Evolutionary conservation across 148 eudicot genomes (phyloP).

Genomic region (Rhododendron ovatum): DNA sequence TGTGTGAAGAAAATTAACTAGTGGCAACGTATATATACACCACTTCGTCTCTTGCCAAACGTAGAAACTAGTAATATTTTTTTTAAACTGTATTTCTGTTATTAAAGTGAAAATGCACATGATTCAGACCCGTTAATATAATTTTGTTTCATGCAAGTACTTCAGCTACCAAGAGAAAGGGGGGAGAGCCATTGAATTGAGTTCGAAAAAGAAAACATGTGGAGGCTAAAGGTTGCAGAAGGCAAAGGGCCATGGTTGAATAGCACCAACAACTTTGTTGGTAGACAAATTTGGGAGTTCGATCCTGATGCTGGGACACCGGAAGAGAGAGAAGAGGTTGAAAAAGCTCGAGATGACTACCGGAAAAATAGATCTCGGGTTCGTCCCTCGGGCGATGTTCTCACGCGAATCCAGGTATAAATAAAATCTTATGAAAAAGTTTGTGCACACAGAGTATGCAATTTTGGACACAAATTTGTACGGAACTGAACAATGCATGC

Average conservation of each 20-base stretch:
- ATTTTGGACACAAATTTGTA: too few species aligned
- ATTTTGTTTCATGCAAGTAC: too few species aligned
- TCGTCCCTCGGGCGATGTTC: neutral
- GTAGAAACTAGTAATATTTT: too few species aligned
- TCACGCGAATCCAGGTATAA: constrained; percentile 13
- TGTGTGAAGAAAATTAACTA: too few species aligned
- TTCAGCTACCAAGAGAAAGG: too few species aligned
- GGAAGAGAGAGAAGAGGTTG: constrained; percentile 7
- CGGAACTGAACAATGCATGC: too few species aligned
- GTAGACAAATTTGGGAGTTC: constrained; percentile 9
- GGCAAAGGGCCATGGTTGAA: constrained; percentile 11
- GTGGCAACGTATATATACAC: too few species aligned
- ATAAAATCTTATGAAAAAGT: neutral
- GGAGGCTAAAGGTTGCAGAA: constrained; percentile 16
- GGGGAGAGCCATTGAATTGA: neutral
- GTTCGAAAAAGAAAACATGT: neutral
- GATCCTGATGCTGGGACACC: constrained; percentile 10
- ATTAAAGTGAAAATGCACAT: too few species aligned
- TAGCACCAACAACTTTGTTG: constrained; percentile 15
- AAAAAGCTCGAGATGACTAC: neutral
- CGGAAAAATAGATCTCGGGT: neutral
- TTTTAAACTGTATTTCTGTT: too few species aligned
- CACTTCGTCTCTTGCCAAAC: too few species aligned
- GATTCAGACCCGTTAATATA: too few species aligned
- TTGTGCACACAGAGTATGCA: too few species aligned